phyloP scores from a whole-genome alignment of 768 basidiomycete species.

The Lactarius psammicola region DNA sequence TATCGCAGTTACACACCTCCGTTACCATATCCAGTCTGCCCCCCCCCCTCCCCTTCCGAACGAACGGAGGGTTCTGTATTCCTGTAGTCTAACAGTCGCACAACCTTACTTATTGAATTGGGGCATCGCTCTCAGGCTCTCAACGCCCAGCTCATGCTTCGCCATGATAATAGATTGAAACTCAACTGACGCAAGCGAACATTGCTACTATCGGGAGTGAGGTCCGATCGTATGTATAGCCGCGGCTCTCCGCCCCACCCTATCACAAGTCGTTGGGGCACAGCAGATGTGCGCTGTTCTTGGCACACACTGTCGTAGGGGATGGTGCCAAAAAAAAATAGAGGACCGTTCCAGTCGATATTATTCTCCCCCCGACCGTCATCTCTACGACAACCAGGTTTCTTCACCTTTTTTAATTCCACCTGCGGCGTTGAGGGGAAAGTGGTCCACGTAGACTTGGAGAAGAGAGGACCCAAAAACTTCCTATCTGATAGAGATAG shows the following conservation, averaged over 20 bases:
- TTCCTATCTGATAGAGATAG: neutral
- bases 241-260: neutral
- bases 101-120: constrained; percentile 1
- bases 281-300: neutral
- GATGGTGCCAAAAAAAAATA: neutral
- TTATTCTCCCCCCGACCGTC: neutral
- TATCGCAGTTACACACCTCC: neutral
- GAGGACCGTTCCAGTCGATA: neutral
- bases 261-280: neutral
- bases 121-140: neutral
- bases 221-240: neutral
- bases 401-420: neutral
- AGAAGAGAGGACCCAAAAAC: neutral
- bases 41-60: neutral
- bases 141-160: neutral
- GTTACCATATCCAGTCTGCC: neutral
- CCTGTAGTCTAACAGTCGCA: neutral
- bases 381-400: neutral
- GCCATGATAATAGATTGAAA: neutral
- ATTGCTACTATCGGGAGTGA: neutral
- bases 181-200: constrained; percentile 12
- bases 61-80: neutral
- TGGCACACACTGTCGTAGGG: neutral
- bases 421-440: neutral
- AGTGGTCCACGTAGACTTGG: neutral